These are phyloP conservation scores for Saturnispora quitensis DNA, from an alignment of 805 yeast genomes.

Conservation along the genomic window DNA sequence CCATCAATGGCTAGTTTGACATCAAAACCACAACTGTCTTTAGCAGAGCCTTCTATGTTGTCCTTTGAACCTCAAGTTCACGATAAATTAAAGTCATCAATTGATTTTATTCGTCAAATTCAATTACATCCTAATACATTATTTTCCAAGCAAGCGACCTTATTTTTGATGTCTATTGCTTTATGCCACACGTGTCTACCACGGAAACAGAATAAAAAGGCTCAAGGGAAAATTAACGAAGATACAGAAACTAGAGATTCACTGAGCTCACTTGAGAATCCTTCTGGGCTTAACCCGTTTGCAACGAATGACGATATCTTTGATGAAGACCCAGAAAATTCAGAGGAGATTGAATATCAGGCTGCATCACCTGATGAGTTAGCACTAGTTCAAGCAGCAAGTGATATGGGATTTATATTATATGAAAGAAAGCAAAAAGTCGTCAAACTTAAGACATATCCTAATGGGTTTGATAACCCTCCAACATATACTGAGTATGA, in stretches of 20 bases:
- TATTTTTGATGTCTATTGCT: slow-evolving; percentile 75
- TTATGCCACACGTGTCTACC: slow-evolving; percentile 90
- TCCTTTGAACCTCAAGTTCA: neutral
- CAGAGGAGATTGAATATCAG: slow-evolving; percentile 59
- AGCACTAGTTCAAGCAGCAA: slow-evolving; percentile 88
- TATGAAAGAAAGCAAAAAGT: slow-evolving; percentile 52
- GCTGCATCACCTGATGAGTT: slow-evolving; percentile 96
- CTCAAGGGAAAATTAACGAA: neutral
- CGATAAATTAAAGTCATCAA: slow-evolving; percentile 44
- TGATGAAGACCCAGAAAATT: slow-evolving; percentile 26
- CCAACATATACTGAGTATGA: slow-evolving; percentile 64
- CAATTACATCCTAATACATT: slow-evolving; percentile 62
- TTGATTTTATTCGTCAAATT: slow-evolving; percentile 58
- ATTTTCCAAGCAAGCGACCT: slow-evolving; percentile 64
- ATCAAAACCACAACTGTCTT: neutral
- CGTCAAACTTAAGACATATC: slow-evolving; percentile 68
- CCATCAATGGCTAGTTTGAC: slow-evolving; percentile 47
- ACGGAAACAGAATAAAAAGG: slow-evolving; percentile 29
- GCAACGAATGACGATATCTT: slow-evolving; percentile 3
- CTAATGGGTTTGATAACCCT: slow-evolving; percentile 62
- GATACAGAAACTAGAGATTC: slow-evolving; percentile 8
- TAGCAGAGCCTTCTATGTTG: slow-evolving; percentile 22
- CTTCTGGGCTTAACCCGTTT: slow-evolving; percentile 4
- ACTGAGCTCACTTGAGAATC: slow-evolving; percentile 18
- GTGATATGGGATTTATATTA: slow-evolving; percentile 90